Evolutionary conservation across 805 yeast species (phyloP), one percentile per base, ranked within the genome.

Genomic region (Cyberlindnera suaveolens): DNA sequence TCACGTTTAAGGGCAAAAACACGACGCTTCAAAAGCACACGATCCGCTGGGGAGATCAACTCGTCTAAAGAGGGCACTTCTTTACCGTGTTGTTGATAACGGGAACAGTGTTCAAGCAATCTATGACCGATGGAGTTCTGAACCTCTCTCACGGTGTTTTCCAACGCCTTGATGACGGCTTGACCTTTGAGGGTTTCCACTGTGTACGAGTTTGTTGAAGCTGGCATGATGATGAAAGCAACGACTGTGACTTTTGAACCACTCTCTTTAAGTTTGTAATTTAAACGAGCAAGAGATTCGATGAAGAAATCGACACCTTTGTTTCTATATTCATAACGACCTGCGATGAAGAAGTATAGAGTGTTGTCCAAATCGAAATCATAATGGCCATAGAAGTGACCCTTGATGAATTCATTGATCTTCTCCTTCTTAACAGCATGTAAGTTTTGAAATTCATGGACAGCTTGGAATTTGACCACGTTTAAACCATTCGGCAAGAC

Each of bases 151-250:
- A 91, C 90, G 9, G 97, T 85, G 56, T 75, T 80, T 61, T 90
- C 96, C 55, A 91, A 75, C 42, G 96, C 95, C 62, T 84, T 84
- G 52, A 90, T 84, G 37, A 90, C 97, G 1, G 98, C 97, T 67
- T 93, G 99, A 36, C 96, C 96, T 67, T 84, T 86, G 55, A 91
- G 75, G 5, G 98, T 93, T 62, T 91, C 98, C 29, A 89, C 95
- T 2, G 98, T 93, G 65, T 88, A 91, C 0, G 97, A 90, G 56
- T 85, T 82, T 44, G 95, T 90, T 40, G 82, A 79, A 15, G 97
- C 98, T 3, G 99, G 99, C 98, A 93, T 93, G 65, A 91, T 91
- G 58, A 91, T 88, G 61, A 91, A 91, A 10, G 98, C 98, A 36
- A 91, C 97, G 17, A 91, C 93, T 0, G 98, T 91, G 73, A 82